Evolutionary conservation across 2,329 filamentous ascomycete genomes (phyloP), one percentile per base, ranked within the genome.

Genomic region (Epichloe gansuensis): DNA sequence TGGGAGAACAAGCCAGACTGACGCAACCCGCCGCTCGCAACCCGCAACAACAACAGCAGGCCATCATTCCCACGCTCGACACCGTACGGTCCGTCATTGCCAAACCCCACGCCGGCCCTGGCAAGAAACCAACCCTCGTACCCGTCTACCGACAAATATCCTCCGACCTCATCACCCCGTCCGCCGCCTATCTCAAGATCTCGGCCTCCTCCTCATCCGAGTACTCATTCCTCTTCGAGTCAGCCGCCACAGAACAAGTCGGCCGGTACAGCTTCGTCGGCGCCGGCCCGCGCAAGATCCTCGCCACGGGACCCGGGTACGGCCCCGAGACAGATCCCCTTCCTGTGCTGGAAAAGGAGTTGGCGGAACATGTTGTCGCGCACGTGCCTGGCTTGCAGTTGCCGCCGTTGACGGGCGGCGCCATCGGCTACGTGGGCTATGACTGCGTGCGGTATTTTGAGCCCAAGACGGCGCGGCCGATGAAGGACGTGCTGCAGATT

Each of bases 391-490:
- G 84, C 1, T 72, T 97, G 62, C 80, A 79, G 61, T 76, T 98
- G 39, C 93, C 93, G 49, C 87, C 88, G 27, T 74, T 98, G 71
- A 88, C 87, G 0, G 93, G 90, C 41, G 93, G 93, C 48, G 93
- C 90, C 12, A 89, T 98, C 61, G 93, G 93, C 54, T 98, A 97
- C 67, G 89, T 97, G 5, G 90, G 90, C 50, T 98, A 98, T 65
- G 93, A 98, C 66, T 98, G 93, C 68, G 88, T 98, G 61, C 84
- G 85, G 64, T 97, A 97, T 71, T 98, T 98, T 60, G 93, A 98
- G 74, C 93, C 93, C 55, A 94, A 90, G 76, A 97, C 93, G n/a
- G 84, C 83, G 27, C 80, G 89, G 48, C 81, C 88, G 3, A 81
- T 96, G 74, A 85, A 93, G 68, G 93, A 98, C 68, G 78, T 94